Conservation (phyloP, 495 filamentous ascomycete species). For the Annulohypoxylon stygium region DNA sequence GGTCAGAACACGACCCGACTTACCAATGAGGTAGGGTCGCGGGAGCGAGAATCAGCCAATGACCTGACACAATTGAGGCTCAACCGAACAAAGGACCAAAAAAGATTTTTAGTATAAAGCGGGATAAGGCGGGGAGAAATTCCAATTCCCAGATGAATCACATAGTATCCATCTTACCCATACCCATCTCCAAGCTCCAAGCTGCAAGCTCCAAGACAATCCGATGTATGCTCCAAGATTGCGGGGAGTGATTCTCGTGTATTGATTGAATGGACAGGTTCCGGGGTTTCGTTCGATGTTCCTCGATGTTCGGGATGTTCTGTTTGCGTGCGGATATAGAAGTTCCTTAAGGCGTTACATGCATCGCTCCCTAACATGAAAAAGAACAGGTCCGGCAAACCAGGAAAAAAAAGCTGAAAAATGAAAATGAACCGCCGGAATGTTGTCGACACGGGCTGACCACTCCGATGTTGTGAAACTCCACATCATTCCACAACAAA, state of each 20-base stretch:
- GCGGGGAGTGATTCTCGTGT: slow-evolving; percentile 24
- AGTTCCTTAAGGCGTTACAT: slow-evolving; percentile 13
- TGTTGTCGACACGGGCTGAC: slow-evolving; percentile 39
- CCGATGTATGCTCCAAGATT: slow-evolving; percentile 8
- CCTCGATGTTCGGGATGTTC: too few relatives aligned
- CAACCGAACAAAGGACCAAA: slow-evolving; percentile 28
- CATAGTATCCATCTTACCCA: background rate
- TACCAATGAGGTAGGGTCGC: slow-evolving; percentile 25
- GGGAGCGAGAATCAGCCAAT: slow-evolving; percentile 32
- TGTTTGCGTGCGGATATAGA: slow-evolving; percentile 42
- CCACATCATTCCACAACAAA: slow-evolving; percentile 34
- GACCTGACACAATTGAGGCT: slow-evolving; percentile 38
- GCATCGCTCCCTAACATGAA: slow-evolving; percentile 5
- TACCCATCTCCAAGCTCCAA: background rate
- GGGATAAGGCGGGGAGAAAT: slow-evolving; percentile 30
- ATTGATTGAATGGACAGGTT: too few relatives aligned
- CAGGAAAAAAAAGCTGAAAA: slow-evolving; percentile 16
- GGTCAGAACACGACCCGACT: slow-evolving; percentile 26
- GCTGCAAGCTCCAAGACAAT: background rate
- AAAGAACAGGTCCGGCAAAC: slow-evolving; percentile 10
- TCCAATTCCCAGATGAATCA: slow-evolving; percentile 10
- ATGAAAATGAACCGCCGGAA: slow-evolving; percentile 44
- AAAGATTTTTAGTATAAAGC: background rate
- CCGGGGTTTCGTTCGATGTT: too few relatives aligned
- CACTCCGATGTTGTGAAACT: slow-evolving; percentile 42